A percentile compares a stretch with the other conserved stretches of the same genome.
phyloP scores from a whole-genome alignment of 169 alveolate species.

The Perkinsus olseni region DNA sequence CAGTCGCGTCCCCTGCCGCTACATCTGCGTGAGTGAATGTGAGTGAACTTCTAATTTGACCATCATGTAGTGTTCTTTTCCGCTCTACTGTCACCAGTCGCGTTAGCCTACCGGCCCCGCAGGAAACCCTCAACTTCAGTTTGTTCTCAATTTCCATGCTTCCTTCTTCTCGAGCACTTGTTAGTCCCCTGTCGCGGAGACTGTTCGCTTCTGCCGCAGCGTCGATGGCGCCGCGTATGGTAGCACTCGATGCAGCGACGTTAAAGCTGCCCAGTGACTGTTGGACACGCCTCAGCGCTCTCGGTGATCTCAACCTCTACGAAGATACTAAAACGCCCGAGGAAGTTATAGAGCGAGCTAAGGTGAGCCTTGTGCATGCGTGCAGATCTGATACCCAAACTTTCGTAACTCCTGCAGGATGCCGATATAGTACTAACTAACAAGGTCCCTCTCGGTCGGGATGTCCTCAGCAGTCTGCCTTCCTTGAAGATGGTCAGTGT shows the following conservation, averaged over 20 bases:
- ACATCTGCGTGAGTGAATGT: no score
- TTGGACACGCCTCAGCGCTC: neutral
- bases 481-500: neutral
- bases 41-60: no score
- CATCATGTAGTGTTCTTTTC: no score
- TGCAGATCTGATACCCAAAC: neutral
- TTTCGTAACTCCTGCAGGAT: neutral
- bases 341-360: neutral
- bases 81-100: no score
- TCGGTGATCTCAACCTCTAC: neutral
- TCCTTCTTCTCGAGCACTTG: neutral
- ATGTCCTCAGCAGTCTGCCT: neutral
- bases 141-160: neutral
- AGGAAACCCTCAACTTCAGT: neutral
- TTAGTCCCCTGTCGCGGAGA: neutral
- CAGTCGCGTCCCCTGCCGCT: no score
- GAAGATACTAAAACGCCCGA: neutral
- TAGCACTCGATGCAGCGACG: neutral
- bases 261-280: neutral
- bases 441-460: neutral
- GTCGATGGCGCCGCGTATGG: neutral
- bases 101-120: no score
- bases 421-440: neutral
- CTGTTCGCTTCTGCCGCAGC: neutral
- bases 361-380: neutral